Evolutionary conservation across 2,329 filamentous ascomycete species (phyloP).

Genomic region (Periconia digitata): DNA sequence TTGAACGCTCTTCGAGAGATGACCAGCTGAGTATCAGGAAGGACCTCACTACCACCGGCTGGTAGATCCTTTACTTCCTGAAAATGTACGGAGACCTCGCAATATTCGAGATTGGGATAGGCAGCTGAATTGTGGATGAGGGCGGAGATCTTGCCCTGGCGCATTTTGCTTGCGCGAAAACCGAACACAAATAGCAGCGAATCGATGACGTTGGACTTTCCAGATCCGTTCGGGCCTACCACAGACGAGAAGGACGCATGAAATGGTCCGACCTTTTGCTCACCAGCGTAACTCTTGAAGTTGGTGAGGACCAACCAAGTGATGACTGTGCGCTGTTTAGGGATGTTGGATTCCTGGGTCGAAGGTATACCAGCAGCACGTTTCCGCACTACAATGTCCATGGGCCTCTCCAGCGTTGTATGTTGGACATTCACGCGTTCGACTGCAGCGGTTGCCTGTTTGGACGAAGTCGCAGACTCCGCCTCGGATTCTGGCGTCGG

Average conservation of each 20-base stretch:
- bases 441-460: constrained; percentile 41
- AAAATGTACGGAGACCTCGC: constrained; percentile 96
- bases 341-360: constrained; percentile 71
- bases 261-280: constrained; percentile 94
- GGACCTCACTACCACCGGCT: constrained; percentile 70
- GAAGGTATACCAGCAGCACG: constrained; percentile 64
- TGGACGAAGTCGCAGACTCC: constrained; percentile 37
- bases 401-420: constrained; percentile 79
- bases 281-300: constrained; percentile 98
- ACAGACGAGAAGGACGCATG: constrained; percentile 97
- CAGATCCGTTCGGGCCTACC: constrained; percentile 95
- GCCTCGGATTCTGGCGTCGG: constrained; percentile 15
- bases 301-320: constrained; percentile 90
- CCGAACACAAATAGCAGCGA: constrained; percentile 98
- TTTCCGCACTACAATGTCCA: constrained; percentile 91
- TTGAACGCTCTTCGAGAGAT: constrained; percentile 94
- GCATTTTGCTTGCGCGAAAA: constrained; percentile 98
- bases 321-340: constrained; percentile 87
- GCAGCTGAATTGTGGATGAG: constrained; percentile 95
- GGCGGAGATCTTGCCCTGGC: constrained; percentile 96
- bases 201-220: constrained; percentile 98
- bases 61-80: constrained; percentile 90
- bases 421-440: constrained; percentile 77
- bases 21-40: constrained; percentile 81
- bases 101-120: constrained; percentile 81